Evolutionary conservation across 805 yeast species (phyloP), one percentile per base, ranked within the genome.

Genomic region (Wickerhamiella sergipiensis): DNA sequence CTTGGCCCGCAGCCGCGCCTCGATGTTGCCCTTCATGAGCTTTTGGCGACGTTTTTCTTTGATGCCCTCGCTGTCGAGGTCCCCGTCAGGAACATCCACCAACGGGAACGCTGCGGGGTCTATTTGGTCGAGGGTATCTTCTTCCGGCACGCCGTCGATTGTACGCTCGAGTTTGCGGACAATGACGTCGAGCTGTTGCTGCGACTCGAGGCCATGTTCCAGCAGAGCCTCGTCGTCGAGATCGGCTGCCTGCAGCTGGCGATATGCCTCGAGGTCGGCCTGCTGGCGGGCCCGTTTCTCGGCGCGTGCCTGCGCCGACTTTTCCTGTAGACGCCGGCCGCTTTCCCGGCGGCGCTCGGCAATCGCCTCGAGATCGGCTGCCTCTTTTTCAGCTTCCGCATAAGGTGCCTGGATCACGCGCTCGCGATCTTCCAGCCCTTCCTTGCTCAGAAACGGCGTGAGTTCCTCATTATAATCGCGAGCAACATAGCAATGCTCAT

Each of bases 251-350:
- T 72, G 75, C 44, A 89, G 67, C 23, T 73, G 72, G 1, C 77
- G 68, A 60, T 81, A 87, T 64, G 89, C 87, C 46, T 75, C 81
- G 55, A 72, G 77, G 60, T 90, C 96, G 57, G 83, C 80, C 58
- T 88, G 88, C 57, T 85, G 83, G 63, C 87, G 87, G 15, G 78
- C 71, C 45, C 86, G 67, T 60, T 85, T 88, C 62, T 90, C 96
- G 9, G 80, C 65, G 51, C 98, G 71, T 57, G 81, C 82, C 60
- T 81, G 83, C 59, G 83, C 88, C 0, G 97, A 97, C 66, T 88
- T 96, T 60, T 86, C 95, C 67, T 92, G 97, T 54, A 94, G 72
- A 56, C 95, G 74, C 55, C 82, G 77, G 8, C 97, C 97, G 55
- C 83, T 84, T 62, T 88, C 96, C 59, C 77, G 76, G 53, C 95